Percentiles rank a stretch among this genome's conserved stretches.
phyloP scores from a whole-genome alignment of 192 early-diverging fungal genomes.

The Geranomyces variabilis region DNA sequence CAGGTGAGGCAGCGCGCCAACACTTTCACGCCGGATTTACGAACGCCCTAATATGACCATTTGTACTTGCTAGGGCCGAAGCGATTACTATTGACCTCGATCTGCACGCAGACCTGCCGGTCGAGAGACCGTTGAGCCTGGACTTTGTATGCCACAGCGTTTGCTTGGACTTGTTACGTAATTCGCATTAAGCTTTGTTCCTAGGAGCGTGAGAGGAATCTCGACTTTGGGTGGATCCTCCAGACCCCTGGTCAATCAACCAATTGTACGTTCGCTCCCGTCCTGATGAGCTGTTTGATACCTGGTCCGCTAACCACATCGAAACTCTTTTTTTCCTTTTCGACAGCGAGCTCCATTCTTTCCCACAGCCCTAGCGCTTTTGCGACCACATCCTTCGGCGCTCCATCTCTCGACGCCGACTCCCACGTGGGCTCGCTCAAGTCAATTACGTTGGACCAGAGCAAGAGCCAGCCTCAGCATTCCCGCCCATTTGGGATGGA shows the following conservation, averaged over 20 bases:
- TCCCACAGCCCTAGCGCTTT: conserved; percentile 7
- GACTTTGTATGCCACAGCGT: background rate
- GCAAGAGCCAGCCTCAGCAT: background rate
- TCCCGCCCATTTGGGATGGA: background rate
- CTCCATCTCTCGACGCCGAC: background rate
- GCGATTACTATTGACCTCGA: conserved; percentile 28
- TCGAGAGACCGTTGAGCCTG: conserved; percentile 3
- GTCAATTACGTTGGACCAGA: conserved; percentile 28
- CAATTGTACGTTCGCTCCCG: conserved; percentile 16
- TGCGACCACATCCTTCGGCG: conserved; percentile 12
- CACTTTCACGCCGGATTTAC: too few species aligned
- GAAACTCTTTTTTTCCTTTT: conserved; percentile 2
- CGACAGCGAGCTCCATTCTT: background rate
- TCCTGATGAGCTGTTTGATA: too few species aligned
- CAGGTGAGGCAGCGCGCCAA: too few species aligned
- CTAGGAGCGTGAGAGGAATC: conserved; percentile 3
- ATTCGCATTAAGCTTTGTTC: background rate
- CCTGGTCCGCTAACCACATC: too few species aligned
- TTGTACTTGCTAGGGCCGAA: conserved; percentile 1
- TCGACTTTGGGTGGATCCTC: conserved; percentile 20
- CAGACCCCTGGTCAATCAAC: background rate
- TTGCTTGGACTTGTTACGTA: background rate
- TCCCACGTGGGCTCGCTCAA: conserved; percentile 29
- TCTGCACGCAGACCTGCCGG: conserved; percentile 12
- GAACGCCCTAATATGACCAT: background rate